Conservation (phyloP, 805 yeast genomes). For the Wickerhamomyces kurtzmanii region DNA sequence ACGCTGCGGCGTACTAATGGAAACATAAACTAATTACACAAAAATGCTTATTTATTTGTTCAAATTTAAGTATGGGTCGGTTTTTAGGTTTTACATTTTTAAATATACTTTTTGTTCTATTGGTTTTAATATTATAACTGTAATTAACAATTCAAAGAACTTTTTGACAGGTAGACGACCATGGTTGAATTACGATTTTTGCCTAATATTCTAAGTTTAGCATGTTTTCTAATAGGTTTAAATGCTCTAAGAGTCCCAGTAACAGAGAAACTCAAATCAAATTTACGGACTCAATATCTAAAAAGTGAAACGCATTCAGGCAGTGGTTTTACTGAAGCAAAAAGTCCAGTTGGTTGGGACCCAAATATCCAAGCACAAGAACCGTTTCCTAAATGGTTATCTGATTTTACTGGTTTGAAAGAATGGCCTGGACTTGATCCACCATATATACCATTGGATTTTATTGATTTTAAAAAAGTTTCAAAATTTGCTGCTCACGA, state of each 20-base stretch:
- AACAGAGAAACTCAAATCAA: conserved; percentile 1
- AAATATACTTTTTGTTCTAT: too few relatives aligned
- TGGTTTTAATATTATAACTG: too few relatives aligned
- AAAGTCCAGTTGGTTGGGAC: conserved; percentile 17
- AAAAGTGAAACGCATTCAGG: not conserved
- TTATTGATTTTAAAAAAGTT: conserved; percentile 45
- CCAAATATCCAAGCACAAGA: conserved; percentile 14
- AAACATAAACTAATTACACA: too few relatives aligned
- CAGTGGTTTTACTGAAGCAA: conserved; percentile 2
- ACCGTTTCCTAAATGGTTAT: conserved; percentile 76
- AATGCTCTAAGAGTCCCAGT: not conserved
- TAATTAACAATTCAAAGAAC: too few relatives aligned
- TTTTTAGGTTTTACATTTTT: too few relatives aligned
- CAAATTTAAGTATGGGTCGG: too few relatives aligned
- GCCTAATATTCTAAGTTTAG: too few relatives aligned
- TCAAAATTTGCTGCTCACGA: conserved; percentile 39
- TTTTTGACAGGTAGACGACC: too few relatives aligned
- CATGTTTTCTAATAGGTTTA: too few relatives aligned
- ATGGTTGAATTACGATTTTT: too few relatives aligned
- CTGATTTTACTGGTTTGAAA: conserved; percentile 58
- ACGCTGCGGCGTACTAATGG: too few relatives aligned
- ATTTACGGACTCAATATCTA: not conserved
- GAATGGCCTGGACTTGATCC: conserved; percentile 87
- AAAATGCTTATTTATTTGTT: too few relatives aligned
- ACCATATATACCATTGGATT: conserved; percentile 77